phyloP scores from a whole-genome alignment of 176 grass and related monocot genomes.

The Metroxylon sagu region DNA sequence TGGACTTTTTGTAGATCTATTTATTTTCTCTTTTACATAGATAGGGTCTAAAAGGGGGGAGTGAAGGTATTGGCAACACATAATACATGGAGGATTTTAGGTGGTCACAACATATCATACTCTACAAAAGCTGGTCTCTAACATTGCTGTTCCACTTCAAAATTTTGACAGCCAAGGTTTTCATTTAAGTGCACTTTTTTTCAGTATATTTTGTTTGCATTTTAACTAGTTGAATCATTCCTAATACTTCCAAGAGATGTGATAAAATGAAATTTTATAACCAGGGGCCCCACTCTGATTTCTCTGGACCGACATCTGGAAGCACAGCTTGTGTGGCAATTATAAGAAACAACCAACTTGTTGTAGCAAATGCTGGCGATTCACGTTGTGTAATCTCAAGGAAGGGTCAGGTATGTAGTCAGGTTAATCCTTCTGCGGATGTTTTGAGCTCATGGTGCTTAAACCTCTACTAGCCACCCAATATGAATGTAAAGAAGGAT shows the following conservation, averaged over 20 bases:
- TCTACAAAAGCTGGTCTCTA: too few species aligned
- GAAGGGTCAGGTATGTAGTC: constrained; percentile 55
- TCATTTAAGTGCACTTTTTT: too few species aligned
- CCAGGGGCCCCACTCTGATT: constrained; percentile 95
- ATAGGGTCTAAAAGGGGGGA: too few species aligned
- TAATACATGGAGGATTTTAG: too few species aligned
- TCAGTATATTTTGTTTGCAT: background rate
- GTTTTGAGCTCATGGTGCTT: background rate
- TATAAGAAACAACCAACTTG: constrained; percentile 72
- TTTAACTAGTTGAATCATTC: background rate
- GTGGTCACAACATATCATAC: too few species aligned
- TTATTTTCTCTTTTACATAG: too few species aligned
- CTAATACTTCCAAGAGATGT: background rate
- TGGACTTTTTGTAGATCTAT: too few species aligned
- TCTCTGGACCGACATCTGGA: constrained; percentile 71
- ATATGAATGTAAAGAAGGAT: background rate
- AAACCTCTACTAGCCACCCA: too few species aligned
- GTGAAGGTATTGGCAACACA: too few species aligned
- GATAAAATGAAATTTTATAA: background rate
- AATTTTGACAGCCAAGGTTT: too few species aligned
- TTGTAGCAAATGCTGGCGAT: constrained; percentile 94
- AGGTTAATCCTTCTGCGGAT: constrained; percentile 3
- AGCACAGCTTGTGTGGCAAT: constrained; percentile 85
- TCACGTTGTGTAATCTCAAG: constrained; percentile 97
- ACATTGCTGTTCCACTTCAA: too few species aligned